Base-by-base conservation (phyloP, 345 rosid species). In the Moricandia arvensis region DNA sequence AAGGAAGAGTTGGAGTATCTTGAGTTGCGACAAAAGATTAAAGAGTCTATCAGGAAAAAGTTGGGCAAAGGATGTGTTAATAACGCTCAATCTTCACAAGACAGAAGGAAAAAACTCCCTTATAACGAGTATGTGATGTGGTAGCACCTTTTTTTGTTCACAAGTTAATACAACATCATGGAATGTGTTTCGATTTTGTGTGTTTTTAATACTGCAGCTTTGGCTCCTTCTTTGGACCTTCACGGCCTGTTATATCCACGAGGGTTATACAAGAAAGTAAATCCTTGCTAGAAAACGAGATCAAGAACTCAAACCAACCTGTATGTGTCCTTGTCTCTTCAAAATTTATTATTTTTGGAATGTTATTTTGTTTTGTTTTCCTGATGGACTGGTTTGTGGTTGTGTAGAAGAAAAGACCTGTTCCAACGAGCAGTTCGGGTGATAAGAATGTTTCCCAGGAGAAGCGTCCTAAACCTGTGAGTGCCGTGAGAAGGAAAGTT, bases 261-360 rank as follows among this genome's bases (percentile, higher is more conserved):
- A 89, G 99, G 79, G 99, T 96, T 72, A 93, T 96, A 71, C 91
- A 87, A 81, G 98, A 96, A 82, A 96, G 94, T 93, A 93, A 96
- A 85, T 87, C 96, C 11, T 80, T 96, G 51, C 71, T 96, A 43
- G 99, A 92, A 79, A 92, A 88, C 63, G 86, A 79, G 78, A 74
- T 89, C 57, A 66, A 87, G 79, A 76, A 74, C 33, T 55, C 88
- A 8, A 86, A 74, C 30, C 79, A 75, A 43, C 65, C 29, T 68
- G 98, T 90, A 83, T 71, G 87, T 84, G 45, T 33, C 38, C 38
- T 58, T 49, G 11, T 35, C 21, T 37, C 69, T 49, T 47, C 12
- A n/a, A 9, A 10, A 61, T 59, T 24, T 34, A 5, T 45, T 4
- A 7, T 49, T 47, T 11, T 21, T 59, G 10, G 4, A 26, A 4